Conservation (phyloP, 495 filamentous ascomycete genomes). For the Aspergillus haitiensis region DNA sequence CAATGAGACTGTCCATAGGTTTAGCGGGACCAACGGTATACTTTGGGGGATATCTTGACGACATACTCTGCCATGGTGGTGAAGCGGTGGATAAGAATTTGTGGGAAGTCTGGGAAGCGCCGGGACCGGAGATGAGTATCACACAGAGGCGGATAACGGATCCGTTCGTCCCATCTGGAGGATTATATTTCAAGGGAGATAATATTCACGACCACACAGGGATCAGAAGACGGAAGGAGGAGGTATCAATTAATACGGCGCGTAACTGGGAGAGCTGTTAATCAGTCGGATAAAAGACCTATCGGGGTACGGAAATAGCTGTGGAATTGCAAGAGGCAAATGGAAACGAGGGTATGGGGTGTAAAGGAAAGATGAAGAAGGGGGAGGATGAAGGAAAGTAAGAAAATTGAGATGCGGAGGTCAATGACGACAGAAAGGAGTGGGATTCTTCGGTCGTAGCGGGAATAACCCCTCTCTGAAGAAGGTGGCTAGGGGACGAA, state of each 20-base stretch:
- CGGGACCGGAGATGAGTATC: constrained; percentile 15
- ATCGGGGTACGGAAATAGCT: constrained; percentile 20
- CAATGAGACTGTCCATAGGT: constrained; percentile 38
- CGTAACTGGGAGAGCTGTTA: constrained; percentile 22
- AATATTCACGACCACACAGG: constrained; percentile 12
- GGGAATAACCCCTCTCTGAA: constrained; percentile 17
- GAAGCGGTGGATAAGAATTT: constrained; percentile 18
- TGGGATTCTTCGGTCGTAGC: constrained; percentile 12
- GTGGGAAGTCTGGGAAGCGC: constrained; percentile 14
- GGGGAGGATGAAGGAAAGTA: not conserved
- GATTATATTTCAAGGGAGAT: constrained; percentile 7
- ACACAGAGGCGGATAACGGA: constrained; percentile 21
- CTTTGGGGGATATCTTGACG: not conserved
- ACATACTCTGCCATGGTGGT: constrained; percentile 51
- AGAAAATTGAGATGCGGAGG: constrained; percentile 4
- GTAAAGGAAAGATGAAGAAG: not conserved
- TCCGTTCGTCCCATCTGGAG: constrained; percentile 20
- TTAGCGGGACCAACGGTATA: constrained; percentile 13
- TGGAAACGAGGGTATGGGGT: constrained; percentile 12
- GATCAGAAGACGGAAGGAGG: constrained; percentile 9
- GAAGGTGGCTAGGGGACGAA: constrained; percentile 8
- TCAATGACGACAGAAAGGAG: constrained; percentile 20
- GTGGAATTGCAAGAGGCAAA: constrained; percentile 7
- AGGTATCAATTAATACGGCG: constrained; percentile 18
- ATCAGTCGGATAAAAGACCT: constrained; percentile 19